Base-by-base conservation (phyloP, 2,329 filamentous ascomycete genomes). In the Didymella exigua region DNA sequence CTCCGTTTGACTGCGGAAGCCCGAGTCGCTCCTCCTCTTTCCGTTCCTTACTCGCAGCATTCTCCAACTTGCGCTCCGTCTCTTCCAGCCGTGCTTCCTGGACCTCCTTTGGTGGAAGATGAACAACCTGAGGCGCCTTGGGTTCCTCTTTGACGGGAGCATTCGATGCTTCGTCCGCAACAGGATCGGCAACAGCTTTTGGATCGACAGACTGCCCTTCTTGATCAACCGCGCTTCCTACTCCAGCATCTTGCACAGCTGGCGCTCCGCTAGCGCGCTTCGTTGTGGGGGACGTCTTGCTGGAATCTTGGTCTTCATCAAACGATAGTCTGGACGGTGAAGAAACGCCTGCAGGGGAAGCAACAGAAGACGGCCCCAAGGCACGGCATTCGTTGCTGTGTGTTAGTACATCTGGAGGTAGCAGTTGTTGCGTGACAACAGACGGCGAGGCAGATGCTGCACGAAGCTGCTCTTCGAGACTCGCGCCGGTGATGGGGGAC, bases 61-160 rank as follows among this genome's bases (percentile, higher is more conserved):
- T 70, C 34, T 77, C 75, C 58, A 75, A 63, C 16, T 68, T 77
- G 14, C 62, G 68, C 47, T 77, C 71, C 36, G 73, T 76, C 59
- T 80, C 76, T 45, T 74, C 73, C 44, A 80, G 59, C 37, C 73
- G 73, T 60, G 77, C 71, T 67, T 83, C 80, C 62, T 83, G 81
- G 4, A 77, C 75, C 58, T 82, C 79, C 61, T 80, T 74, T 4
- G 81, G 72, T 14, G 81, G 81, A 31, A 83, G 65, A 63, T 82
- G 81, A 24, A 80, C 54, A 61, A 75, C 70, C 65, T 78, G 58
- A 57, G 75, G 63, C 27, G 60, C 47, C 50, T 59, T 69, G 10
- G 58, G 53, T 29, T 52, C 51, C n/a, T 61, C 58, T 2, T 45
- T 42, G 14, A 36, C 44, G 10, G 37, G 13, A 13, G 27, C 34